A percentile compares a stretch with the other conserved stretches of the same genome.
Conservation (phyloP, 257 asterid genomes). For the Coffea canephora region DNA sequence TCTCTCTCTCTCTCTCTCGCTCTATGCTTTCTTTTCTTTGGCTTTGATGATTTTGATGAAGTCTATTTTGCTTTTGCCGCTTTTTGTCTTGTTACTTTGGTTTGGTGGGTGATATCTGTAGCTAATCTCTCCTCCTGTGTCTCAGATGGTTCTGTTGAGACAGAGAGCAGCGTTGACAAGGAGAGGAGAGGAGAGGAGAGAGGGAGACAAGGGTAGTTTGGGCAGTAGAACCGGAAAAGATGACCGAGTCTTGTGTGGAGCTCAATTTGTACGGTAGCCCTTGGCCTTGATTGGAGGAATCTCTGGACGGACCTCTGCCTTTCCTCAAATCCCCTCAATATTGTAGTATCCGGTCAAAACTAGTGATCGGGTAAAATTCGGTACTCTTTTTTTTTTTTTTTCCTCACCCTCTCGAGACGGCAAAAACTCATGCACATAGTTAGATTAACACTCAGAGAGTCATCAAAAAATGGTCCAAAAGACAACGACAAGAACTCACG, state of each 20-base stretch:
- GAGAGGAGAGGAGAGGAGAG: too few species aligned
- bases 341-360: too few species aligned
- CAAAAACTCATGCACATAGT: too few species aligned
- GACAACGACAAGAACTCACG: too few species aligned
- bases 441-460: too few species aligned
- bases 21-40: not conserved
- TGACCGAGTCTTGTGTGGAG: not conserved
- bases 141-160: not conserved
- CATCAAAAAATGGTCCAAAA: too few species aligned
- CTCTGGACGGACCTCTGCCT: not conserved
- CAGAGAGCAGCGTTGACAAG: not conserved
- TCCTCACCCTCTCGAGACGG: too few species aligned
- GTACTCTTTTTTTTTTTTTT: too few species aligned
- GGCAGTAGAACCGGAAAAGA: not conserved
- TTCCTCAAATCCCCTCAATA: too few species aligned
- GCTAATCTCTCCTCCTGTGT: not conserved
- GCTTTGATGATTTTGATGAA: not conserved
- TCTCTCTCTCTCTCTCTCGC: not conserved
- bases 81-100: not conserved
- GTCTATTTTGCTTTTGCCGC: not conserved
- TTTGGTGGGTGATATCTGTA: too few species aligned
- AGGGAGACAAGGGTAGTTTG: not conserved
- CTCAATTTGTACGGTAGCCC: not conserved
- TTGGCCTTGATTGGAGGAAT: not conserved
- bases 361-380: too few species aligned